Evolutionary conservation across 805 yeast genomes (phyloP).

Genomic region (Pichia kluyveri): DNA sequence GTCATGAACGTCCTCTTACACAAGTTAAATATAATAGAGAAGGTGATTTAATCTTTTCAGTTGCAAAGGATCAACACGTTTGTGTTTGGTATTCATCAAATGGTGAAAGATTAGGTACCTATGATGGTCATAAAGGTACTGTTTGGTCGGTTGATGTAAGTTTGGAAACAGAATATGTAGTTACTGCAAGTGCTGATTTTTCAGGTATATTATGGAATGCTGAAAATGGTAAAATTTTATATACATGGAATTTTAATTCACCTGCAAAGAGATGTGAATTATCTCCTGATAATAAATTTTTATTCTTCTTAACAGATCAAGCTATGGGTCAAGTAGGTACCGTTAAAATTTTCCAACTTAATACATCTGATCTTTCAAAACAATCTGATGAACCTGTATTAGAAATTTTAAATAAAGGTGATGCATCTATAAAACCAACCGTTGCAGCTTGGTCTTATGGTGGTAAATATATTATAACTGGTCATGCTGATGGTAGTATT

Average conservation of each 20-base stretch:
- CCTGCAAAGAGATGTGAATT: slow-evolving; percentile 92
- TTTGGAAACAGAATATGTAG: slow-evolving; percentile 52
- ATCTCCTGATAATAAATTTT: slow-evolving; percentile 57
- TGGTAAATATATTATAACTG: slow-evolving; percentile 68
- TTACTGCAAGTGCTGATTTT: slow-evolving; percentile 90
- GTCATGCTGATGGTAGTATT: slow-evolving; percentile 80
- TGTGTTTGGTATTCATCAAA: slow-evolving; percentile 91
- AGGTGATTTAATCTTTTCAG: slow-evolving; percentile 88
- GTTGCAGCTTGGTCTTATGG: slow-evolving; percentile 85
- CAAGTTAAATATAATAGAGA: slow-evolving; percentile 93
- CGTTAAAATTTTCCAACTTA: slow-evolving; percentile 56
- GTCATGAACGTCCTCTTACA: slow-evolving; percentile 96
- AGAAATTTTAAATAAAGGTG: slow-evolving; percentile 45
- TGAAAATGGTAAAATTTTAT: slow-evolving; percentile 64
- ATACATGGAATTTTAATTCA: slow-evolving; percentile 64
- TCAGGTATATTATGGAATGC: slow-evolving; percentile 79
- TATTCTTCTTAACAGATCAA: slow-evolving; percentile 77
- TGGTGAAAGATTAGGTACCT: slow-evolving; percentile 95
- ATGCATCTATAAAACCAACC: slow-evolving; percentile 45
- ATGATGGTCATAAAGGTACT: slow-evolving; percentile 84
- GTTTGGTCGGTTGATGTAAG: slow-evolving; percentile 92
- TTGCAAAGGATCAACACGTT: slow-evolving; percentile 84
- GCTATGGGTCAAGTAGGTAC: slow-evolving; percentile 87
- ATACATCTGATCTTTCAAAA: slow-evolving; percentile 24
- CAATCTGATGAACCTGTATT: slow-evolving; percentile 50